phyloP scores from a whole-genome alignment of 106 monocot species.

The Iris macrosiphon region DNA sequence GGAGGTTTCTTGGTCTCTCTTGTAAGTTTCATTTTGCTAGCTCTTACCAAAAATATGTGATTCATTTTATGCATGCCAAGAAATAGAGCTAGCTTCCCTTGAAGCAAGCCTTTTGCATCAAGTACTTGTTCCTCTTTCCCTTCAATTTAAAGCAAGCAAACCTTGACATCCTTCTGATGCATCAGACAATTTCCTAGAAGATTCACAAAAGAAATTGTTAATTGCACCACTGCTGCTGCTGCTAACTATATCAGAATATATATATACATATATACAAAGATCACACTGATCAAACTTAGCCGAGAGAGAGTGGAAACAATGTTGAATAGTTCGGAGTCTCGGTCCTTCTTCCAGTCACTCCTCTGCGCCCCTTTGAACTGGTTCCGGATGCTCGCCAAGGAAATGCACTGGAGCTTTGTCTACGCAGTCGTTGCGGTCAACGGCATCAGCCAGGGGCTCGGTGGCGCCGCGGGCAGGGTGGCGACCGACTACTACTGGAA shows the following conservation, averaged over 20 bases:
- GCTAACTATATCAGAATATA: no score
- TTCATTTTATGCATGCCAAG: constrained; percentile 1
- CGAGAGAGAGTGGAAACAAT: neutral
- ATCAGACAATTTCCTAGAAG: neutral
- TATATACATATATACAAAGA: no score
- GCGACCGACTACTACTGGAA: constrained; percentile 89
- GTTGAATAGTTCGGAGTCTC: constrained; percentile 1
- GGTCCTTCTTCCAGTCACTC: neutral
- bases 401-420: constrained; percentile 80
- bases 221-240: no score
- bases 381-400: constrained; percentile 49
- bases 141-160: neutral
- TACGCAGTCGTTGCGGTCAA: constrained; percentile 49
- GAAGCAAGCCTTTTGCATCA: neutral
- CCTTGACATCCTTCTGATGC: neutral
- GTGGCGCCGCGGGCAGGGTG: constrained; percentile 39
- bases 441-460: constrained; percentile 75
- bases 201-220: neutral
- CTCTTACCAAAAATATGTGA: constrained; percentile 4
- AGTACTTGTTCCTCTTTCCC: neutral
- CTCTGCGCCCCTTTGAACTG: constrained; percentile 36
- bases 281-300: no score
- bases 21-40: no score
- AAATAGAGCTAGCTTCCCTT: neutral
- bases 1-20: no score